These are phyloP conservation scores for Fusarium sororula DNA, from an alignment of 2,329 filamentous ascomycete genomes.

Conservation along the genomic window DNA sequence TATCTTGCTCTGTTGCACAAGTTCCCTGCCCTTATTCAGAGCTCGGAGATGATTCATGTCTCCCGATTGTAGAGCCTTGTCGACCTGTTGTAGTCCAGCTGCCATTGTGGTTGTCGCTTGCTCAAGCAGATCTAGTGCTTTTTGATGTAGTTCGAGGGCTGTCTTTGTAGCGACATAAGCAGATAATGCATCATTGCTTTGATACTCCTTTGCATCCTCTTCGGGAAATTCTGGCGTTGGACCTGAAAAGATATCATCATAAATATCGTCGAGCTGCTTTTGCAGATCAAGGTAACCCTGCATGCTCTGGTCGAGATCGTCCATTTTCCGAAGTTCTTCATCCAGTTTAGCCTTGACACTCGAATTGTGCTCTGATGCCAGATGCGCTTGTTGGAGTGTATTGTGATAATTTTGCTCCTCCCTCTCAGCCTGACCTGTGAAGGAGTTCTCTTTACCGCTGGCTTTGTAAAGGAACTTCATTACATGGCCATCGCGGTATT, in stretches of 20 bases:
- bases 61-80: constrained; percentile 52
- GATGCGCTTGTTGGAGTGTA: constrained; percentile 58
- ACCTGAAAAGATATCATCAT: constrained; percentile 61
- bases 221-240: constrained; percentile 61
- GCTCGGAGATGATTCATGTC: constrained; percentile 35
- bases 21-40: constrained; percentile 24
- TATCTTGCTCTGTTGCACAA: constrained; percentile 14
- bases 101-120: constrained; percentile 49
- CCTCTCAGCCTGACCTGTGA: constrained; percentile 56
- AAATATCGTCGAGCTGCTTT: constrained; percentile 59
- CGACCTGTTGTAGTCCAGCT: constrained; percentile 49
- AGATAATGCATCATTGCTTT: constrained; percentile 46
- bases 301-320: constrained; percentile 49
- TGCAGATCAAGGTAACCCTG: constrained; percentile 53
- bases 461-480: constrained; percentile 62
- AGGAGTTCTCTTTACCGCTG: constrained; percentile 54
- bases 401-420: constrained; percentile 66
- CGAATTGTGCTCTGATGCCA: constrained; percentile 54
- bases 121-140: constrained; percentile 52
- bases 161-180: constrained; percentile 51
- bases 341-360: constrained; percentile 51
- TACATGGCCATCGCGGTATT: constrained; percentile 62
- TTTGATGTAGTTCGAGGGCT: constrained; percentile 51
- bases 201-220: constrained; percentile 59
- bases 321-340: constrained; percentile 50